Percentiles rank a stretch among this genome's conserved stretches.
phyloP scores from a whole-genome alignment of 139 green algal species.

The Picocystis salinarum region DNA sequence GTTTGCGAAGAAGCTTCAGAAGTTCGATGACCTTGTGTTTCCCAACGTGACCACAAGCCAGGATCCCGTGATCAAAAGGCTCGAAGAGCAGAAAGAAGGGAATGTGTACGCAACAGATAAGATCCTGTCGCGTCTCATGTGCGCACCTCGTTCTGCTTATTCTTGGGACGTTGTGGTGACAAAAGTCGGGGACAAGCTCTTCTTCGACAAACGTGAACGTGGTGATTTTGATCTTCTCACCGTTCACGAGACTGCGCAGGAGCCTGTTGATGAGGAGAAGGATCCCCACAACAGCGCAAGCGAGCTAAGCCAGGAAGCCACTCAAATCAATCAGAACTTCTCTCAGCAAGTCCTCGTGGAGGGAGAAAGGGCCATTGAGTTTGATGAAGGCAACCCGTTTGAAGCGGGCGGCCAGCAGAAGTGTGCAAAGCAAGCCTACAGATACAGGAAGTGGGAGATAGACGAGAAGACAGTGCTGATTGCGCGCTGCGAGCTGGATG shows the following conservation, averaged over 20 bases:
- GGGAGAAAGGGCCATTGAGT: slow-evolving; percentile 15
- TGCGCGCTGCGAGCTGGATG: slow-evolving; percentile 83
- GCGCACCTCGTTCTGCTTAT: slow-evolving; percentile 67
- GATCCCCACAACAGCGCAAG: slow-evolving; percentile 82
- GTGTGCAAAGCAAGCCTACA: slow-evolving; percentile 21
- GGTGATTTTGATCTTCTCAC: slow-evolving; percentile 70
- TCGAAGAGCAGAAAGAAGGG: slow-evolving; percentile 34
- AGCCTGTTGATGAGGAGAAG: slow-evolving; percentile 53
- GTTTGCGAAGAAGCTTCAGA: slow-evolving; percentile 42
- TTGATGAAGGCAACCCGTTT: slow-evolving; percentile 58
- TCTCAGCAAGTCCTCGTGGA: slow-evolving; percentile 43
- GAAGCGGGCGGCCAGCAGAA: slow-evolving; percentile 21
- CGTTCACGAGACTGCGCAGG: slow-evolving; percentile 47
- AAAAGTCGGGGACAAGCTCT: slow-evolving; percentile 36
- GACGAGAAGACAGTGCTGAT: slow-evolving; percentile 39
- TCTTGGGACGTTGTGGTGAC: slow-evolving; percentile 75
- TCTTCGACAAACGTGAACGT: slow-evolving; percentile 70
- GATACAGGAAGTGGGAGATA: slow-evolving; percentile 68
- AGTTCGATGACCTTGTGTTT: slow-evolving; percentile 39
- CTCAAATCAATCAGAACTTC: slow-evolving; percentile 78
- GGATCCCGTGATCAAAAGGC: slow-evolving; percentile 64
- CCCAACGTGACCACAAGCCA: slow-evolving; percentile 58
- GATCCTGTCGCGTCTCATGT: slow-evolving; percentile 88
- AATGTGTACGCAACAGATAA: slow-evolving; percentile 81
- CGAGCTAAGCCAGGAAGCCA: slow-evolving; percentile 74